Evolutionary conservation across 1,284 basidiomycete genomes (phyloP), one percentile per base, ranked within the genome.

Genomic region (Melampsora americana): DNA sequence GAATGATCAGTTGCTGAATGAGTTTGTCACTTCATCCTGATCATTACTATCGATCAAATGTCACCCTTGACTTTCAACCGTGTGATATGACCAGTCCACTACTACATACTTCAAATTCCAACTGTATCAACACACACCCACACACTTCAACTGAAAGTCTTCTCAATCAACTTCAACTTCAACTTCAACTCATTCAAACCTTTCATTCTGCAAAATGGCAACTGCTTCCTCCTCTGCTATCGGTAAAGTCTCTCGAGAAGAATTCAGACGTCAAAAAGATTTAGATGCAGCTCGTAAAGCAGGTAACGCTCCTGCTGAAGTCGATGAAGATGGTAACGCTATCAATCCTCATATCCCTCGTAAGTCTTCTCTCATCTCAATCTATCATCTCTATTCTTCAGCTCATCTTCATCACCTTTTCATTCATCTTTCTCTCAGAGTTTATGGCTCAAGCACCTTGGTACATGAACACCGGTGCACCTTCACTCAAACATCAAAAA

Each of bases 311-410:
- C 92, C 95, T 28, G 92, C 95, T 48, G 95, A 93, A 66, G 86
- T 96, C 64, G 95, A 98, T 82, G 91, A 93, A 82, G 91, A 96
- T 83, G 96, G 95, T 74, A 90, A 89, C 81, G 89, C 92, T 72
- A 97, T 99, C 85, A 99, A 99, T 82, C 96, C 96, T 46, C 95
- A 99, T 84, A 97, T 99, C 83, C 95, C 95, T 83, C 89, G 92
- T 93, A 79, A 79, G 91, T 85, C 16, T 23, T 14, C 26, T 14
- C 16, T 69, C 56, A 7, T n/a, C 42, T 48, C 26, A n/a, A 35
- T 39, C 62, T 32, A 42, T 42, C 56, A 16, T 16, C 5, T 30
- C n/a, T 53, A 46, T 66, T 1, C 18, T 0, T 26, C 0, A 32
- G 16, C 12, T 5, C 35, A 5, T 30, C 28, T 28, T 46, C 46